Base-by-base conservation (phyloP, 495 filamentous ascomycete genomes). In the Pyrenopolyporus hunteri region DNA sequence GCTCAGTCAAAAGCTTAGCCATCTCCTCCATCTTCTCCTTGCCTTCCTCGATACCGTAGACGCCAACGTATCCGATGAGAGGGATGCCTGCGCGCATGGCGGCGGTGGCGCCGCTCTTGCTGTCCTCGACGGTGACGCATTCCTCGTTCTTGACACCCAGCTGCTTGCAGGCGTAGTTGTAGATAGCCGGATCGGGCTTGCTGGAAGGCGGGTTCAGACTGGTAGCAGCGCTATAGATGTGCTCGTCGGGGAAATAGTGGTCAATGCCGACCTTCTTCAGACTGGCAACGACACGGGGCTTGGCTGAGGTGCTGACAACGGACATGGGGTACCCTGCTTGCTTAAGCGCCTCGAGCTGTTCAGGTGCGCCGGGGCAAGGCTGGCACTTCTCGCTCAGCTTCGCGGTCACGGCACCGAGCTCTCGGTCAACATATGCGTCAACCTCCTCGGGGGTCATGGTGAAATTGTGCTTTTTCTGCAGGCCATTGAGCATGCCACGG, bases 101-200 rank as follows among this genome's bases (percentile, higher is more conserved):
- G 46, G 88, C 90, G 40, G 89, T 83, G 17, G 91, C 87, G 56
- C 93, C 93, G 56, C 86, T 90, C 82, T 89, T 92, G 80, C 87
- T 92, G 76, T 96, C 93, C 80, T 97, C 93, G 42, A 97, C 81
- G 3, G 93, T 86, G 25, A 97, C 83, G 48, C 86, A 89, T 80
- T 95, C 89, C 22, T 79, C 82, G 6, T 90, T 79, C 72, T 83
- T 85, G 77, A 88, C 88, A 52, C 87, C 87, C 50, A 96, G 77
- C 70, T 83, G 75, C 74, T 94, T 73, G 71, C 90, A 87, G 10
- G 93, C 89, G 71, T 89, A 81, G 59, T 92, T 76, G 76, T 97
- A 97, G 78, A 97, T 91, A 48, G 92, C 92, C 19, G 93, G 93
- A 74, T 97, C 89, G 33, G 93, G 93, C 84, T 97, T 97, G 72